Base-by-base conservation (phyloP, 208 protist species). In the Phytomonas sp. region DNA sequence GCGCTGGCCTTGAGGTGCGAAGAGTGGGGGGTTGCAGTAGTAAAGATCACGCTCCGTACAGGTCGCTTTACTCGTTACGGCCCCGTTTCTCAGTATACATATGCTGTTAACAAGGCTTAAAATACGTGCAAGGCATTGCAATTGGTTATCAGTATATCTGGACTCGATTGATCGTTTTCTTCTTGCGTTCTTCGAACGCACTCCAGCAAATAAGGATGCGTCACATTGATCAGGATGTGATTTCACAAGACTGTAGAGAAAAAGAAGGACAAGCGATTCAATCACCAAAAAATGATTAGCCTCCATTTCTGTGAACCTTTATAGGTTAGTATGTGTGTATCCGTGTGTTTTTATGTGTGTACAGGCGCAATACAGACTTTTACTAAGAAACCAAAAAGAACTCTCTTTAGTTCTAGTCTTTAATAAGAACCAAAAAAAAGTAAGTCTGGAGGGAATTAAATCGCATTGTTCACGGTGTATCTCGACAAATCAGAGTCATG, bases 11-110 rank as follows among this genome's bases (percentile, higher is more conserved):
- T 70, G 66, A 62, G 66, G 40, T 11, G 66, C 75, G 68, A 93
- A 95, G 15, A 95, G 73, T 26, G 26, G 46, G 0, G 85, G 77
- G 26, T 85, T 75, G 20, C 81, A 76, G 70, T 95, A 95, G 75
- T 93, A 93, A 20, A 95, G 70, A 62, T 89, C 85, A 11, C 89
- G 79, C 72, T 93, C 86, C 23, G 85, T 95, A 68, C 79, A 87
- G 51, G 60, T 34, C 28, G 11, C 28, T n/a, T 63, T n/a, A 4
- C 60, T 7, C 60, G 60, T 11, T 63, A 6, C 40, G 2, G 13
- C 40, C 20, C 40, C 40, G 20, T 51, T 51, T 51, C 13, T 51
- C 40, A 51, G 40, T 51, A 51, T 23, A 51, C 9, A 20, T 17
- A 51, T 51, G 40, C 40, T 51, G 40, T 51, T 51, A 51, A 51